phyloP scores from a whole-genome alignment of 2,329 filamentous ascomycete species.

The Fusarium sarcochroum region DNA sequence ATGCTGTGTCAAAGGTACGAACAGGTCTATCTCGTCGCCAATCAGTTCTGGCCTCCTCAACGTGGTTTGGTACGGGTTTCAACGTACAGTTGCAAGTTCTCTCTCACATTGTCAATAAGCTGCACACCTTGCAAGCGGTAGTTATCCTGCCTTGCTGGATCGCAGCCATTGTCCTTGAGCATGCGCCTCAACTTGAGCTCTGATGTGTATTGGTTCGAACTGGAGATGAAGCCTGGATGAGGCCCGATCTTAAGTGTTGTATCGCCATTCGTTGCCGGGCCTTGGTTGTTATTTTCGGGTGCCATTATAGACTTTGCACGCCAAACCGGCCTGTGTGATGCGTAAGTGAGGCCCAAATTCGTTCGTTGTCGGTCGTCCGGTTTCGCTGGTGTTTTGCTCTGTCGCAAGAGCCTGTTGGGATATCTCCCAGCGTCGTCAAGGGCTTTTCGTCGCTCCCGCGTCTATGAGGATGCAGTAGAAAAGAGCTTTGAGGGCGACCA shows the following conservation, averaged over 20 bases:
- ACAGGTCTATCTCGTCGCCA: constrained; percentile 73
- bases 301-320: constrained; percentile 24
- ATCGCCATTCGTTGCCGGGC: constrained; percentile 38
- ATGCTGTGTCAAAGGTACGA: constrained; percentile 91
- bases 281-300: constrained; percentile 18
- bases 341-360: not conserved
- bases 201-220: constrained; percentile 79
- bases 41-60: constrained; percentile 1
- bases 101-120: constrained; percentile 88
- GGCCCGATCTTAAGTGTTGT: constrained; percentile 54
- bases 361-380: not conserved
- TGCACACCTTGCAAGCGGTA: constrained; percentile 88
- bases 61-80: too few relatives aligned
- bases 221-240: constrained; percentile 64
- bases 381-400: not conserved
- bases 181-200: constrained; percentile 84
- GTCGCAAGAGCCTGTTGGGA: not conserved
- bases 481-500: not conserved
- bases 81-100: constrained; percentile 79
- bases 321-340: not conserved
- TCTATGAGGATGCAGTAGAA: not conserved
- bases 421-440: not conserved
- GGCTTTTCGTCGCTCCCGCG: not conserved
- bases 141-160: constrained; percentile 83
- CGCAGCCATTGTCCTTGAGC: constrained; percentile 77